Percentiles rank a stretch among this genome's conserved stretches.
Conservation (phyloP, 164 flowering plant genomes). For the Paratinospora sagittata region DNA sequence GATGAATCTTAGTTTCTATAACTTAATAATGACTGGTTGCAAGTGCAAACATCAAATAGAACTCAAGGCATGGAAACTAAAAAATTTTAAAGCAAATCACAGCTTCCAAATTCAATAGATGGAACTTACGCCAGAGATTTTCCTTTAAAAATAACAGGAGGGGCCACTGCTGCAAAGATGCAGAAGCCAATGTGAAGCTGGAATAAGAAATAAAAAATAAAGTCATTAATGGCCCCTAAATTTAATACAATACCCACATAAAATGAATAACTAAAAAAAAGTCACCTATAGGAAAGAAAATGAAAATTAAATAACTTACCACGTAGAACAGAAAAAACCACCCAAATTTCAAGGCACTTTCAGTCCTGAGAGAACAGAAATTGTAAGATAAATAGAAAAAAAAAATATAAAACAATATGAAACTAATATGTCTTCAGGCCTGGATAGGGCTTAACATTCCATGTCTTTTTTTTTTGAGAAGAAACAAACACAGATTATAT, state of each 20-base stretch:
- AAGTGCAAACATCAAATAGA: background rate
- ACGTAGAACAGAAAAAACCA: conserved; percentile 75
- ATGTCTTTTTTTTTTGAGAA: no score
- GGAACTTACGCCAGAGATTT: conserved; percentile 84
- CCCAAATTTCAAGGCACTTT: conserved; percentile 82
- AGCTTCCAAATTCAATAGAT: background rate
- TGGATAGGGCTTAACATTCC: background rate
- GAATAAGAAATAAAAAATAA: conserved; percentile 8
- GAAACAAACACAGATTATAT: no score
- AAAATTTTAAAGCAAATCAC: background rate
- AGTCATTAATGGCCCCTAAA: conserved; percentile 1
- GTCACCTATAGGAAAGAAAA: background rate
- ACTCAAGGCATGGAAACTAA: background rate
- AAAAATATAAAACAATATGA: background rate
- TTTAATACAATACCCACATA: background rate
- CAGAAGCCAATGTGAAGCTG: conserved; percentile 87
- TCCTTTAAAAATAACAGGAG: conserved; percentile 83
- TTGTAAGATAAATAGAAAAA: background rate
- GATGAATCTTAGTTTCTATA: conserved; percentile 42
- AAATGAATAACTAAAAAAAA: background rate
- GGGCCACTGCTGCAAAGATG: conserved; percentile 81
- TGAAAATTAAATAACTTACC: conserved; percentile 34
- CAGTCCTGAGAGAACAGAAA: conserved; percentile 56
- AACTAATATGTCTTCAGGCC: background rate
- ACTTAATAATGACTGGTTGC: conserved; percentile 62